A percentile compares a stretch with the other conserved stretches of the same genome.
phyloP scores from a whole-genome alignment of 1,284 basidiomycete species.

The Ceratobasidium sp. region DNA sequence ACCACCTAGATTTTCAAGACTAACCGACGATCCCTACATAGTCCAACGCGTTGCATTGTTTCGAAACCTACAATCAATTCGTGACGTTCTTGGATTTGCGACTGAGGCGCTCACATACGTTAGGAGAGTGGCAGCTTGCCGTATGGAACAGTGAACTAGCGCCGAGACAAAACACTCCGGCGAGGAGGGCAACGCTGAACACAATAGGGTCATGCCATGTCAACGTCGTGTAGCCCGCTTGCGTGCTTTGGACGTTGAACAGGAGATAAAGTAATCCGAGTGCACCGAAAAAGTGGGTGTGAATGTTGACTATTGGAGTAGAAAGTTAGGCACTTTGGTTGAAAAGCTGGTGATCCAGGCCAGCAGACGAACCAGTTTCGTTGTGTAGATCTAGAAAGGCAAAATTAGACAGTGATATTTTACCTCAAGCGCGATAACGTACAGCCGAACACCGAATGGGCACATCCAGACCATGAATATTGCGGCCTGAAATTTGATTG shows the following conservation, averaged over 20 bases:
- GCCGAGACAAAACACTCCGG: conserved; percentile 79
- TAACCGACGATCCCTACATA: conserved; percentile 76
- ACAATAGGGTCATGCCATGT: conserved; percentile 75
- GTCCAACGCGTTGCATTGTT: conserved; percentile 71
- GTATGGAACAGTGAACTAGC: conserved; percentile 85
- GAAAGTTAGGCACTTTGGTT: conserved; percentile 16
- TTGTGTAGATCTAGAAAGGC: conserved; percentile 78
- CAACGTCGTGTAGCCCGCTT: conserved; percentile 65
- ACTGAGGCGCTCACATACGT: conserved; percentile 61
- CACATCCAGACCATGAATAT: conserved; percentile 73
- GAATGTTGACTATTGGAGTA: conserved; percentile 81
- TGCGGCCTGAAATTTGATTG: conserved; percentile 64
- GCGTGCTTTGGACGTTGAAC: conserved; percentile 64
- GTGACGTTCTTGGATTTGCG: conserved; percentile 53
- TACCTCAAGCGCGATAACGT: conserved; percentile 56
- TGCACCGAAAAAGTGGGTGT: conserved; percentile 85
- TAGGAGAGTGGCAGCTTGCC: conserved; percentile 77
- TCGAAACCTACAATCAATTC: conserved; percentile 56
- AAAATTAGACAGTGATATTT: conserved; percentile 32
- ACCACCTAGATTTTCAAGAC: conserved; percentile 51
- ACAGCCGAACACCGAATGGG: conserved; percentile 80
- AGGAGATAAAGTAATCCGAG: conserved; percentile 73
- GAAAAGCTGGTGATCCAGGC: conserved; percentile 28
- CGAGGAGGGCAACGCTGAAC: conserved; percentile 76
- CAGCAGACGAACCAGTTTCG: conserved; percentile 72